Conservation (phyloP, 2,329 filamentous ascomycete genomes). For the Fusarium circinatum region DNA sequence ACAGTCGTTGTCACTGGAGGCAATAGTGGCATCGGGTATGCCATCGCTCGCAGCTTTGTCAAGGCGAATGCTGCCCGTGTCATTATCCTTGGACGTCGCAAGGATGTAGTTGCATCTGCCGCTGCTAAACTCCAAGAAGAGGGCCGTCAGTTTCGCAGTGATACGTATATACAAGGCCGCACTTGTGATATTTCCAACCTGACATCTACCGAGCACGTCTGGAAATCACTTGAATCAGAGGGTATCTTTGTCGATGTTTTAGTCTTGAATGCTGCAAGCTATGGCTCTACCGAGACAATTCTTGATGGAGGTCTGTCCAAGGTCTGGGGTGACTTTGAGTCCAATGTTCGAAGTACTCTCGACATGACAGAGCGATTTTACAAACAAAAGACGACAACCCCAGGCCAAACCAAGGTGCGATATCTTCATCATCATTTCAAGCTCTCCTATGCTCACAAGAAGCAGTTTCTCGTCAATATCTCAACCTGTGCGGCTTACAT, state of each 20-base stretch:
- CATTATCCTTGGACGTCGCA: not conserved
- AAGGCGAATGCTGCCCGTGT: not conserved
- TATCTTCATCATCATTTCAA: accelerated
- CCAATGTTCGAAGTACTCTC: not conserved
- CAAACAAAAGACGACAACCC: not conserved
- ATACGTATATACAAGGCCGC: not conserved
- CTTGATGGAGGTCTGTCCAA: not conserved
- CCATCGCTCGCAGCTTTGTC: not conserved
- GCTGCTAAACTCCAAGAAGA: not conserved
- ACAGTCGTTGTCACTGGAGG: not conserved
- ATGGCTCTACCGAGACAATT: not conserved
- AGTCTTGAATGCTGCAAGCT: not conserved
- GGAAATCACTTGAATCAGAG: not conserved
- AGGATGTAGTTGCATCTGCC: not conserved
- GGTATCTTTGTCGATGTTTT: not conserved
- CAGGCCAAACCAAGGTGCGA: not conserved
- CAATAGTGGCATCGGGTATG: not conserved
- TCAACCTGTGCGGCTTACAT: not conserved
- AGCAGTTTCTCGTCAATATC: not conserved
- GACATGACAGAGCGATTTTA: not conserved
- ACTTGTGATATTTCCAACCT: not conserved
- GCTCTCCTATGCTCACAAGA: not conserved
- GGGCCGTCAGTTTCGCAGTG: not conserved
- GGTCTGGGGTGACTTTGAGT: not conserved
- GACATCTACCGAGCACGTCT: not conserved